These are phyloP conservation scores for Luffa acutangula DNA, from an alignment of 306 rosid species.

Conservation along the genomic window DNA sequence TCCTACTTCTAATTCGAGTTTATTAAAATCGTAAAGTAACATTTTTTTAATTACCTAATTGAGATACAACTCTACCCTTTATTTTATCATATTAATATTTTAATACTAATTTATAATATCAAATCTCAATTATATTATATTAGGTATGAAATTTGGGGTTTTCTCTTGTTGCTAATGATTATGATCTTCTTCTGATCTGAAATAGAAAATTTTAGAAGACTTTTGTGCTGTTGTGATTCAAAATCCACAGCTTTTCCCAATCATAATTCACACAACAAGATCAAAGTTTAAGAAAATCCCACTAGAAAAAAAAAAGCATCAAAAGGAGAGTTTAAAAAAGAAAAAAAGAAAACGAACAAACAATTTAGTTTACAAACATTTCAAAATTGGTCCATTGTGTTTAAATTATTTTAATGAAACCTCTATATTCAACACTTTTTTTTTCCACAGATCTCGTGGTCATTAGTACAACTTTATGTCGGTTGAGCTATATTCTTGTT, in stretches of 20 bases:
- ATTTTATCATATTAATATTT: background rate
- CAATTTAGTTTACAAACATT: background rate
- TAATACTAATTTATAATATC: background rate
- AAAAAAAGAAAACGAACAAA: background rate
- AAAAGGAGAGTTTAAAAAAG: background rate
- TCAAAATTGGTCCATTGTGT: too few relatives aligned
- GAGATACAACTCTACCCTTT: background rate
- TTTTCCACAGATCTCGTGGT: too few relatives aligned
- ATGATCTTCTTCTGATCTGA: background rate
- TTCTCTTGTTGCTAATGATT: background rate
- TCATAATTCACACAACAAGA: slow-evolving; percentile 4
- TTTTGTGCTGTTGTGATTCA: background rate
- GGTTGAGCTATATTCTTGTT: too few relatives aligned
- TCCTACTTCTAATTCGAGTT: too few relatives aligned
- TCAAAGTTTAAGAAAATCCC: background rate
- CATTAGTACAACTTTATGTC: too few relatives aligned
- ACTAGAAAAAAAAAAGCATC: background rate
- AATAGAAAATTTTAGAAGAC: background rate
- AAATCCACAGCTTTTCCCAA: background rate
- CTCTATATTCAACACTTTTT: too few relatives aligned
- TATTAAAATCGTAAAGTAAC: too few relatives aligned
- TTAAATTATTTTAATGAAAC: too few relatives aligned
- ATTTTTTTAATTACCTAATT: too few relatives aligned
- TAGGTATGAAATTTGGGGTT: background rate
- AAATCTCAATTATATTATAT: background rate